Evolutionary conservation across 2,329 filamentous ascomycete genomes (phyloP), one percentile per base, ranked within the genome.

Genomic region (Pseudocercospora musae): DNA sequence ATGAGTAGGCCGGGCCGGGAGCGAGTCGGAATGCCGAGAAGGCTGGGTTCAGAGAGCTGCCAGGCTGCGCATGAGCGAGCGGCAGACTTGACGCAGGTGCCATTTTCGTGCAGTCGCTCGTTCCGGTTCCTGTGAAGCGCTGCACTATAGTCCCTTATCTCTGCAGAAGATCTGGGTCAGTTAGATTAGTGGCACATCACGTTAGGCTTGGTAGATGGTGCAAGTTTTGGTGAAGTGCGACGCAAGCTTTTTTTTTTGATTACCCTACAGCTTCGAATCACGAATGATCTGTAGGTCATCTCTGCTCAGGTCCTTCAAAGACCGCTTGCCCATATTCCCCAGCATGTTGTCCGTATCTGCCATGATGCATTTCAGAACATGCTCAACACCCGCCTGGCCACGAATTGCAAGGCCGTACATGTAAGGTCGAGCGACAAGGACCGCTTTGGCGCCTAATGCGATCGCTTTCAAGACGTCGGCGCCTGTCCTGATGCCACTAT

Each of bases 391-490:
- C 27, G 80, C 76, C 67, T 83, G 80, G 1, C 86, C 85, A 3
- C 78, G 80, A n/a, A 87, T 79, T 0, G 80, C 81, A 15, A 88
- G 73, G 0, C 85, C 85, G 68, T 86, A 88, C 18, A 87, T 81
- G 13, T 81, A 84, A 5, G 85, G 85, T 61, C 85, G 74, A 1
- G 83, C 84, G 7, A 88, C 77, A 15, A 87, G 73, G 1, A 87
- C 84, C 3, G 79, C 83, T 69, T 85, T 82, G 0, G 85, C 86
- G 1, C 86, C 87, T 3, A 84, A 68, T 13, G 78, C 79, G 46
- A 84, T 70, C 4, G 82, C 82, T 65, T 85, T 84, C 56, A 82
- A 76, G 23, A 82, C 76, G 71, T 85, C 82, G 7, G 74, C 77
- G 3, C 82, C 82, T 5, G 78, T 80, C 13, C 81, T 75, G 29